Conservation (phyloP, 2,329 filamentous ascomycete species). For the Xylariales sp. region DNA sequence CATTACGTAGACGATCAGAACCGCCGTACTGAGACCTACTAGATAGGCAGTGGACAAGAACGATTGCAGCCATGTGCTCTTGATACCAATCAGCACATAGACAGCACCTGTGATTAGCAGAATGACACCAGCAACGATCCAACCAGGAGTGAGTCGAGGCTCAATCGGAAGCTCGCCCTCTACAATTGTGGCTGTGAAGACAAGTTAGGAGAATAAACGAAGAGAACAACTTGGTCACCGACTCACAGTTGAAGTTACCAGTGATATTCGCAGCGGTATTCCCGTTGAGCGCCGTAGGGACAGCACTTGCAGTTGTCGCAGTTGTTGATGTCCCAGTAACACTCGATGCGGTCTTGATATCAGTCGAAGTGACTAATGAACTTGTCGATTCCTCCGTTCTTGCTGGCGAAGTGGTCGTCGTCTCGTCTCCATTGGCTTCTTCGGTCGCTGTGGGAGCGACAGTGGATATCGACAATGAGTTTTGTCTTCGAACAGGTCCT, state of each 20-base stretch:
- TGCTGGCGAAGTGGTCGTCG: conserved; percentile 13
- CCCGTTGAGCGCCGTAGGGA: conserved; percentile 26
- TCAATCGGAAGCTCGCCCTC: conserved; percentile 61
- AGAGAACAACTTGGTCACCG: background rate
- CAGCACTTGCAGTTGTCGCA: conserved; percentile 15
- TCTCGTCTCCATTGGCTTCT: conserved; percentile 7
- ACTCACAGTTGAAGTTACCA: conserved; percentile 17
- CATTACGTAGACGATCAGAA: conserved; percentile 88
- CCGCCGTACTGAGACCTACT: conserved; percentile 66
- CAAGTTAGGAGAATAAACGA: background rate
- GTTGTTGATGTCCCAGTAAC: conserved; percentile 5
- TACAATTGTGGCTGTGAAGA: conserved; percentile 37
- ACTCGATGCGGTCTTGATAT: conserved; percentile 12
- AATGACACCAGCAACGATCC: conserved; percentile 72
- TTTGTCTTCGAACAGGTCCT: conserved; percentile 29
- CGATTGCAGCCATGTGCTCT: conserved; percentile 72
- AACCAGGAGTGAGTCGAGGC: conserved; percentile 73
- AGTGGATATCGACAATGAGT: conserved; percentile 21
- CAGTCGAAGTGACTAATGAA: conserved; percentile 8
- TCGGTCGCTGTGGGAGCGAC: conserved; percentile 14
- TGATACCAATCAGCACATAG: conserved; percentile 76
- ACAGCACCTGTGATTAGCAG: conserved; percentile 67
- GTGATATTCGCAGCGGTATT: conserved; percentile 20
- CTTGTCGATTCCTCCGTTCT: conserved; percentile 4
- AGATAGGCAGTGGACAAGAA: conserved; percentile 77